Base-by-base conservation (phyloP, 495 filamentous ascomycete genomes). In the Hamigera avellanea region DNA sequence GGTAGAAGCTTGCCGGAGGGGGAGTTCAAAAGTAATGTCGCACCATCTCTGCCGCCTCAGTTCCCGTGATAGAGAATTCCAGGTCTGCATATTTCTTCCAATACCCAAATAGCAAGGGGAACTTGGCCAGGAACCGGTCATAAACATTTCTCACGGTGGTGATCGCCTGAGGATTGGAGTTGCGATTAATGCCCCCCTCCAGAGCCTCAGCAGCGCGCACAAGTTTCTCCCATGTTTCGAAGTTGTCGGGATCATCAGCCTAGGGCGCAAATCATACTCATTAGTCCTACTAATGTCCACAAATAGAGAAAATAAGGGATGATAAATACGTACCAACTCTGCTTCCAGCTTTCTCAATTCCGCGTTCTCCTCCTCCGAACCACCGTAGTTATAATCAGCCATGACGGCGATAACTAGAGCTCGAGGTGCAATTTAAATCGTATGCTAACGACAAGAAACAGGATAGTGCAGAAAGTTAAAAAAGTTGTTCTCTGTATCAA, bases 1-100 rank as follows among this genome's bases (percentile, higher is more conserved):
- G 19, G n/a, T 25, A 12, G 37, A 14, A 18, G 33, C 19, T n/a
- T n/a, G n/a, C n/a, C n/a, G n/a, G n/a, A 19, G 12, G 3, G 34
- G 26, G 7, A n/a, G 17, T n/a, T 10, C 31, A 16, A 8, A 33
- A 18, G 17, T 8, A 18, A 3, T 16, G 8, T 44, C 69, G 40
- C 71, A 95, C 91, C 84, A 96, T 91, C 54, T 99, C 91, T 38
- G 91, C 93, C 19, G 93, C 87, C 64, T 99, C 91, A 1, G 93
- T 94, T 17, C 91, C 91, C 4, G 86, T 86, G 44, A 96, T 94
- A 12, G 83, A 83, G 60, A 99, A 99, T 52, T 99, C 91, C 16
- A 94, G 62, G 53, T 96, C 91, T 46, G 91, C 91, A 76, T 99
- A 98, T 58, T 94, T 96, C 66, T 95, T 95, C 91, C 91, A 99